Base-by-base conservation (phyloP, 1,284 basidiomycete genomes). In the Moesziomyces sp. region DNA sequence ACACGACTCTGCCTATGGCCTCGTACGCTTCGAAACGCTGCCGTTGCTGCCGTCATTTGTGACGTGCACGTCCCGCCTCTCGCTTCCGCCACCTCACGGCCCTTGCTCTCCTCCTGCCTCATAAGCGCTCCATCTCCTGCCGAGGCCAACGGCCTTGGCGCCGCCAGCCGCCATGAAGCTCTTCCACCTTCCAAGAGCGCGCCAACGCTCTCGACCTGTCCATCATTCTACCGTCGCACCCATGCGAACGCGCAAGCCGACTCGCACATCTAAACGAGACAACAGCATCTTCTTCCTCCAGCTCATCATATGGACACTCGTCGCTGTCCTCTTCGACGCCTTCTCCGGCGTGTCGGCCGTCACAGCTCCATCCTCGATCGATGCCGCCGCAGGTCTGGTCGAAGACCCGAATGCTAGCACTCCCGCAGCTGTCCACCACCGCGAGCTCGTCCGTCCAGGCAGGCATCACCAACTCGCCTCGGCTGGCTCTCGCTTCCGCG, bases 241-340 rank as follows among this genome's bases (percentile, higher is more conserved):
- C n/a, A 19, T 26, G 13, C 14, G 47, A 46, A 52, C 14, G 19
- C 43, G 48, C 8, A 5, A 35, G 6, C 16, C 46, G 9, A 19
- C 38, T 13, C 38, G 38, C 16, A n/a, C 58, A 7, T 28, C 54
- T 0, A 19, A 7, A n/a, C 14, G 3, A 3, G 38, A 30, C 38
- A 33, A 40, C 18, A 47, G 50, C 19, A 23, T 21, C 48, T 59
- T 69, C 26, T 63, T 69, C 52, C 21, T 69, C n/a, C 66, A 69
- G 26, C n/a, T 69, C 56, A 52, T 69, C 49, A 59, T 69, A n/a
- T 58, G 51, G 33, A 52, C 68, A 13, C 61, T 71, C 40, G 45
- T 65, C 18, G 58, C 53, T 19, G 18, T 65, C 43, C 26, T 71
- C 40, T 60, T 65, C 38, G 61, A 65, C 35, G 46, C 47, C 11